Base-by-base conservation (phyloP, 345 rosid genomes). In the Eutrema heterophyllum region DNA sequence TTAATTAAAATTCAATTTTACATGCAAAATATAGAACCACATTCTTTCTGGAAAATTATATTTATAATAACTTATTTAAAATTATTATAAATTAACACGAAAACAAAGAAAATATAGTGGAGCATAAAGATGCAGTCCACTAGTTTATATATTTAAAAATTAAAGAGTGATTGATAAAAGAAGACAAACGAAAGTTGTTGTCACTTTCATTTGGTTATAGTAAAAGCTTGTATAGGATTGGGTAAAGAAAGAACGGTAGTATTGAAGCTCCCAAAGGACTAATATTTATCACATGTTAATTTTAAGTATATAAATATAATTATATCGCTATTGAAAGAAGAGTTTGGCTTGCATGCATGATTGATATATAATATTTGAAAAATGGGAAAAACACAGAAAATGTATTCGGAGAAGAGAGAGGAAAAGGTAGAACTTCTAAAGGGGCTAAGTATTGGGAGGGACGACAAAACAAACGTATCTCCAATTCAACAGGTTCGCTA, bases 401-500 rank as follows among this genome's bases (percentile, higher is more conserved):
- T 89, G 77, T 91, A 83, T 77, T 63, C 81, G 11, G 81, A 83
- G 14, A 91, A 89, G 26, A 88, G 97, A 81, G 77, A 72, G n/a
- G 82, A 87, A 76, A 94, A 89, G 67, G 48, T 82, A 52, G 88
- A 91, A 64, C 92, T 94, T 56, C 72, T 94, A 0, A 72, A 79
- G 38, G 91, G 90, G 32, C 4, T 91, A 29, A 88, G 80, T 24
- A 67, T 88, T 32, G 94, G 85, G 2, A 38, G 65, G 30, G 86
- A 84, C 26, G 83, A 86, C 38, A 50, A 71, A 2, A 71, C 77
- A 4, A 71, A 75, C 50, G 75, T 91, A 30, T 65, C 86, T 30
- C 91, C 88, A 9, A 84, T 91, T 67, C 58, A 78, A 45, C 98
- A 94, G 93, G 98, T 89, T 68, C 21, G 49, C 16, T 21, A 30